These are phyloP conservation scores for Coemansia sp. DNA, from an alignment of 192 early-diverging fungal species.

Conservation along the genomic window DNA sequence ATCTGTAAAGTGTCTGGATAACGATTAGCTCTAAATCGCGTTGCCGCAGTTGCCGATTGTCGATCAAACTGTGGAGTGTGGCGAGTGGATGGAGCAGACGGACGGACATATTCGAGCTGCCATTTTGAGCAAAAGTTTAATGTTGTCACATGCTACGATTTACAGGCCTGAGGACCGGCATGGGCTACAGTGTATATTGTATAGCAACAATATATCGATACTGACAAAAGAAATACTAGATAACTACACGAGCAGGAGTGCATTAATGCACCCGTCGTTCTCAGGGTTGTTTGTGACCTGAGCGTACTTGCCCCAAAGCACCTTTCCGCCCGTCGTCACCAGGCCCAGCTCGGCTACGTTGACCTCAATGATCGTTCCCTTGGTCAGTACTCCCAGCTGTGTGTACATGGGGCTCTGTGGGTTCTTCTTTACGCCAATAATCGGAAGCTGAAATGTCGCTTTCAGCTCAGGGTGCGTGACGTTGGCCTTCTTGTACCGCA, in stretches of 20 bases:
- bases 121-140: no score
- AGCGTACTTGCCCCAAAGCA: constrained; percentile 97
- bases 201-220: constrained; percentile 2
- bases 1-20: background rate
- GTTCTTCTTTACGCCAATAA: constrained; percentile 99
- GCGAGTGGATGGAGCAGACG: background rate
- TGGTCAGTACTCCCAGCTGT: constrained; percentile 95
- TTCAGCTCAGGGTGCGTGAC: constrained; percentile 98
- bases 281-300: constrained; percentile 99
- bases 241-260: constrained; percentile 82
- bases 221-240: constrained; percentile 1
- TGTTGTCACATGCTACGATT: no score
- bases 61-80: background rate
- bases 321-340: constrained; percentile 95
- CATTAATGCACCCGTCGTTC: constrained; percentile 95
- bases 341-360: constrained; percentile 95
- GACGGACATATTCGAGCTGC: no score
- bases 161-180: no score
- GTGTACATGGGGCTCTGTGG: constrained; percentile 94
- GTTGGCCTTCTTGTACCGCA: constrained; percentile 98
- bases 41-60: constrained; percentile 3
- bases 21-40: background rate
- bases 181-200: background rate
- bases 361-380: constrained; percentile 95
- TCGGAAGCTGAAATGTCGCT: constrained; percentile 95